phyloP scores from a whole-genome alignment of 1,139 yeast species.

The Candida dubliniensis region DNA sequence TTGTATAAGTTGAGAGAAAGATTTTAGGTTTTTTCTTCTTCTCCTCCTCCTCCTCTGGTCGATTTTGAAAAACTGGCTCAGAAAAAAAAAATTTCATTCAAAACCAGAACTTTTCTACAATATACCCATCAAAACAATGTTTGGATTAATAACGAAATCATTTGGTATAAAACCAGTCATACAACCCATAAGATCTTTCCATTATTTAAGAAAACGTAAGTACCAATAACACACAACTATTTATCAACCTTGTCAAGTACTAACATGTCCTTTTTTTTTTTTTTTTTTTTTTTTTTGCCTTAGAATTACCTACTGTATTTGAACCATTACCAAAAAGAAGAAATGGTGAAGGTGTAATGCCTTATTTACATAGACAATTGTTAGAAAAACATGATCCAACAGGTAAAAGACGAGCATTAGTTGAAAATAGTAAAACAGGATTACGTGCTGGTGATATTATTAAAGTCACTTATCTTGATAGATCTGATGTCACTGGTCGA shows the following conservation, averaged over 20 bases:
- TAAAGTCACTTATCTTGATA: constrained; percentile 69
- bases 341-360: constrained; percentile 50
- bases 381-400: constrained; percentile 65
- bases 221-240: constrained; percentile 2
- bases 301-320: constrained; percentile 38
- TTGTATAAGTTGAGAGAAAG: too few species aligned
- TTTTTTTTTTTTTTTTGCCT: too few species aligned
- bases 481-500: constrained; percentile 73
- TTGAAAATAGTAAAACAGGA: constrained; percentile 46
- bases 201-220: constrained; percentile 24
- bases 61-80: too few species aligned
- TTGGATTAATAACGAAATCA: constrained; percentile 16
- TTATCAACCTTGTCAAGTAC: constrained; percentile 10
- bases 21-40: too few species aligned
- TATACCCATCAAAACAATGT: constrained; percentile 15
- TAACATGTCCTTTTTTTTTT: too few species aligned
- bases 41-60: too few species aligned
- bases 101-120: too few species aligned
- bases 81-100: neutral
- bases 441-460: constrained; percentile 81
- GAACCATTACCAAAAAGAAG: constrained; percentile 55
- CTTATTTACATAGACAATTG: constrained; percentile 50
- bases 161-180: constrained; percentile 11
- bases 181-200: constrained; percentile 22
- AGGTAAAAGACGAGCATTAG: constrained; percentile 68